Conservation (phyloP, 768 basidiomycete species). For the Mycena polygramma region DNA sequence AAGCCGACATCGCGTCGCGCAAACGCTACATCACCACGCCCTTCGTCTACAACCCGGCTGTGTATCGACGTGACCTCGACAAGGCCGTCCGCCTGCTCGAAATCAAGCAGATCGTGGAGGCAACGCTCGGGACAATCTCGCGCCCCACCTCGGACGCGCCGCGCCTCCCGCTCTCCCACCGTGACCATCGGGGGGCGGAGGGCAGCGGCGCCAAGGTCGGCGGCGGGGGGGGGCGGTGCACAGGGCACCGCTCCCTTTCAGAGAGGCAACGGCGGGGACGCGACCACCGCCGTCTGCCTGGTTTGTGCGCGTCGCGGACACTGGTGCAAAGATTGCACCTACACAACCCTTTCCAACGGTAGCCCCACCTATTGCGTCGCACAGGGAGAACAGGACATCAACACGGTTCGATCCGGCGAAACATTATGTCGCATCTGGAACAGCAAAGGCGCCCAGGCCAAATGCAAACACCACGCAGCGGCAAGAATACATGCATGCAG, state of each 20-base stretch:
- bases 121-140: background rate
- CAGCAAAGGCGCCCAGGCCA: background rate
- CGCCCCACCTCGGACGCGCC: too few relatives aligned
- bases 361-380: background rate
- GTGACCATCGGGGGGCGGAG: background rate
- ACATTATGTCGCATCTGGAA: background rate
- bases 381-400: background rate
- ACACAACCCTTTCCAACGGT: background rate
- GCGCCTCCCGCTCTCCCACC: too few relatives aligned
- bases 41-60: background rate
- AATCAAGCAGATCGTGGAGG: background rate
- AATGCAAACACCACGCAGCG: background rate
- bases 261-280: background rate
- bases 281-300: background rate
- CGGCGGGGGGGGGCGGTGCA: background rate
- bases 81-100: background rate
- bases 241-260: too few relatives aligned
- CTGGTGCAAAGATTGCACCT: background rate
- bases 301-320: background rate
- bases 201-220: background rate
- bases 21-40: background rate
- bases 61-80: background rate
- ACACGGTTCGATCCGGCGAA: background rate
- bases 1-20: background rate
- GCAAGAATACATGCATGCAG: background rate